A percentile compares a stretch with the other conserved stretches of the same genome.
These are phyloP conservation scores for Penicillium macrosclerotiorum DNA, from an alignment of 495 filamentous ascomycete genomes.

Conservation along the genomic window DNA sequence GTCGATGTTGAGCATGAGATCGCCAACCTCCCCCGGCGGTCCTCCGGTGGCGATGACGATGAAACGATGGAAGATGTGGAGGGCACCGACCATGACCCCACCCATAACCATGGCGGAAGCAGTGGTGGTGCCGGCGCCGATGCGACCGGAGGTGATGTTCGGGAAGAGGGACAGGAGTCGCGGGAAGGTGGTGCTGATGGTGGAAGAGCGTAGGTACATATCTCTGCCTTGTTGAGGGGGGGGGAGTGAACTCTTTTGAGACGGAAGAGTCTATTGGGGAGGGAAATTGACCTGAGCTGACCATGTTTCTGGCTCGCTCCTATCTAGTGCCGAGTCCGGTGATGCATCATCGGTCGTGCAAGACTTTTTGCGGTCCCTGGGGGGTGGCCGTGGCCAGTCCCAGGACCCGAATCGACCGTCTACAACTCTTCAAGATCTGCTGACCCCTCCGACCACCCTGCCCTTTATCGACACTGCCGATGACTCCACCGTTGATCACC, in stretches of 20 bases:
- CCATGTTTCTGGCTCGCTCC: background rate
- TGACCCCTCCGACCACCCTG: constrained; percentile 71
- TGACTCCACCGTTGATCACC: constrained; percentile 62
- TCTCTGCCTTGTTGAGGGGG: constrained; percentile 28
- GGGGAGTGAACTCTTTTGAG: constrained; percentile 3
- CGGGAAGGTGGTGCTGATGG: constrained; percentile 93
- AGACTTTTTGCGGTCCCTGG: constrained; percentile 83
- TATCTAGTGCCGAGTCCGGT: constrained; percentile 38
- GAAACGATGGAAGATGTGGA: constrained; percentile 85
- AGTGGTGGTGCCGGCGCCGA: constrained; percentile 78
- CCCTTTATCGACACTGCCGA: constrained; percentile 69
- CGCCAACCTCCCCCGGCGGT: constrained; percentile 52
- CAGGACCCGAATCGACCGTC: constrained; percentile 61
- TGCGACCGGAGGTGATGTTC: constrained; percentile 84
- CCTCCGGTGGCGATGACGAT: constrained; percentile 60
- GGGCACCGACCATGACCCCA: constrained; percentile 54
- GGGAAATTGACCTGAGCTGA: too few species aligned
- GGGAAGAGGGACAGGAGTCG: constrained; percentile 83
- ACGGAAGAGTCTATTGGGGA: too few species aligned
- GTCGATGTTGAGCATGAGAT: constrained; percentile 80
- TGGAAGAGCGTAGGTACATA: constrained; percentile 95
- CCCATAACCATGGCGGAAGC: constrained; percentile 56
- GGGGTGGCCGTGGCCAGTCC: constrained; percentile 52
- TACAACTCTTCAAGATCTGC: constrained; percentile 84
- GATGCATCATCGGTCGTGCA: constrained; percentile 68